Evolutionary conservation across 352 stramenopile species (phyloP).

Genomic region (Hyaloperonospora brassicae): DNA sequence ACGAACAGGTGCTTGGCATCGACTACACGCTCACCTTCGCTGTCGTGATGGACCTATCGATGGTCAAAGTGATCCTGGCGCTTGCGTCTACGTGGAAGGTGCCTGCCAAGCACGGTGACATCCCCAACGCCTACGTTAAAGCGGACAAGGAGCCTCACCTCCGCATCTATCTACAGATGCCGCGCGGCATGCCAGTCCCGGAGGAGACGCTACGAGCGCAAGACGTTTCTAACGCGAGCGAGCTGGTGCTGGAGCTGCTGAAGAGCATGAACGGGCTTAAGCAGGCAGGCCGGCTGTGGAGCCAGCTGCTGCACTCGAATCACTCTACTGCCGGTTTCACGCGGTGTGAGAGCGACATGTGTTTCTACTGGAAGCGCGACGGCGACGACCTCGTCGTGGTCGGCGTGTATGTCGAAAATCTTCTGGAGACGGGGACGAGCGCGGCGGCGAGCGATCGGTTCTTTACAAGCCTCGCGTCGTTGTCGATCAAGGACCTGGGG

Average conservation of each 20-base stretch:
- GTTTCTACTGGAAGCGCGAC: constrained; percentile 17
- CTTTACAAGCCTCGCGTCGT: not conserved
- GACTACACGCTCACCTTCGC: too few species aligned
- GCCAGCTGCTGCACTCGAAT: constrained; percentile 13
- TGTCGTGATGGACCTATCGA: too few species aligned
- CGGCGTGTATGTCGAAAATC: constrained; percentile 24
- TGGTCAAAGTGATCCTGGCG: too few species aligned
- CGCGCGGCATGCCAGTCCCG: constrained; percentile 17
- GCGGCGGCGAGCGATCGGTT: constrained; percentile 2
- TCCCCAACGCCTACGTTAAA: not conserved
- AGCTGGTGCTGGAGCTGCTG: constrained; percentile 1
- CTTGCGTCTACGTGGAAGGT: too few species aligned
- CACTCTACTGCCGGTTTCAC: constrained; percentile 12
- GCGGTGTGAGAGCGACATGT: constrained; percentile 16
- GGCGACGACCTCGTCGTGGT: constrained; percentile 6
- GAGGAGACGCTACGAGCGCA: not conserved
- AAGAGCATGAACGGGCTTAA: constrained; percentile 15
- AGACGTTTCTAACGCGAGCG: not conserved
- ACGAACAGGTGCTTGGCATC: too few species aligned
- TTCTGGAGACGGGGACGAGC: constrained; percentile 14
- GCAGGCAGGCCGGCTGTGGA: constrained; percentile 25
- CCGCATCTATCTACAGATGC: constrained; percentile 9
- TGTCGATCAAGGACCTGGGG: too few species aligned
- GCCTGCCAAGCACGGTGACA: not conserved
- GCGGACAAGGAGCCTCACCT: not conserved